Evolutionary conservation across 2,329 filamentous ascomycete genomes (phyloP).

Genomic region (Claviceps sp.): DNA sequence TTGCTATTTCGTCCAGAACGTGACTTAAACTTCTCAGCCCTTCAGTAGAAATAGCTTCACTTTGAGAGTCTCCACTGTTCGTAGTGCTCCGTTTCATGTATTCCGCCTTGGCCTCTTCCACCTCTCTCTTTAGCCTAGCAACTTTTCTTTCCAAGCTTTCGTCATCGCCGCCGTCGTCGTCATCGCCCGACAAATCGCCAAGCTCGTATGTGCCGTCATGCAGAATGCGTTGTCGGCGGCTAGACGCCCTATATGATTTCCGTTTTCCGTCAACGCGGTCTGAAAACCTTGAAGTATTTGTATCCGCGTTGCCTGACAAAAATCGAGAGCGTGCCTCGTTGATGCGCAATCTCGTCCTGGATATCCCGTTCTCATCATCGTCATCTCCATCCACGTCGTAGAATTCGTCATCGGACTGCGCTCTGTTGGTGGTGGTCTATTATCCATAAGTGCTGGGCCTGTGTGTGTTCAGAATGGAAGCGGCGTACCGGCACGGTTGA

Average conservation of each 20-base stretch:
- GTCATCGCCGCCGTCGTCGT: slow-evolving; percentile 52
- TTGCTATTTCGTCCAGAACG: slow-evolving; percentile 52
- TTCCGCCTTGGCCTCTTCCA: slow-evolving; percentile 58
- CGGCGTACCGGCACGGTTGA: slow-evolving; percentile 67
- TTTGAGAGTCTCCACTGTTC: slow-evolving; percentile 31
- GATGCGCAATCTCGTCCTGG: slow-evolving; percentile 61
- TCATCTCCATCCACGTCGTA: slow-evolving; percentile 52
- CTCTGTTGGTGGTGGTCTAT: slow-evolving; percentile 41
- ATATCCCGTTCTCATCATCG: slow-evolving; percentile 51
- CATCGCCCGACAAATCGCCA: slow-evolving; percentile 66
- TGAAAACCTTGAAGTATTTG: slow-evolving; percentile 72
- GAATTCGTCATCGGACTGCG: slow-evolving; percentile 48
- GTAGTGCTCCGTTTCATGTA: slow-evolving; percentile 41
- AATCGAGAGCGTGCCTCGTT: slow-evolving; percentile 73
- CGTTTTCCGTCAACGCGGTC: slow-evolving; percentile 74
- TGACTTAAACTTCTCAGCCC: slow-evolving; percentile 54
- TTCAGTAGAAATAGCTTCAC: slow-evolving; percentile 24
- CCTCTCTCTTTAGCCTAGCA: slow-evolving; percentile 68
- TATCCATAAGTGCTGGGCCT: slow-evolving; percentile 11
- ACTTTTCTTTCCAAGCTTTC: slow-evolving; percentile 69
- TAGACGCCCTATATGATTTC: slow-evolving; percentile 69
- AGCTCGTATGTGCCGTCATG: slow-evolving; percentile 52
- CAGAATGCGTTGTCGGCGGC: slow-evolving; percentile 48
- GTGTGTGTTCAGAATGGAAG: not conserved
- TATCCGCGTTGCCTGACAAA: slow-evolving; percentile 59